Evolutionary conservation across 1,139 yeast species (phyloP), one percentile per base, ranked within the genome.

Genomic region (Lodderomyces pseudojiufengensis): DNA sequence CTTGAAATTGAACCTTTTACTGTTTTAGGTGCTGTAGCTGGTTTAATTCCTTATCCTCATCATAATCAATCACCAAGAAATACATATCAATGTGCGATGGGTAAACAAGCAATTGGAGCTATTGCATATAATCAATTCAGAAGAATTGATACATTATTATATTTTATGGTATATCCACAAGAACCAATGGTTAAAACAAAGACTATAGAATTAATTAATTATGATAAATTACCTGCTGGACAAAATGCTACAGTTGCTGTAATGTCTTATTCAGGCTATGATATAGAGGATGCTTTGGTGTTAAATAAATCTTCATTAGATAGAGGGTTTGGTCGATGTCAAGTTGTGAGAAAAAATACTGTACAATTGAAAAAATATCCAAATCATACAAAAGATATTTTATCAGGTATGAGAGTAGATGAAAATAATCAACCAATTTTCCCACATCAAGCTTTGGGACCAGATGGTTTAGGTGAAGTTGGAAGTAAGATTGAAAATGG

Each of bases 41-140:
- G 98, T 30, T 74, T 92, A 50, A 92, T 92, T 74, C 99, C 99
- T n/a, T 92, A 92, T 54, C 99, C 99, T 24, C 98, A 92, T 59
- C 99, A 92, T 61, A 92, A 92, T 61, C 98, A 92, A 68, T 88
- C 97, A 4, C 98, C 98, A 33, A 83, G 98, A 76, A 92, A 92
- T 59, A 92, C 98, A 0, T 92, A 92, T 67, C 98, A 92, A 68
- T 92, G 97, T 76, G 98, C 98, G 59, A 92, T 92, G 98, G 98
- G 98, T 79, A 92, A 92, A 69, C 99, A 92, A 67, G 98, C 98
- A 15, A 92, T 92, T 61, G 99, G 99, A 48, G 97, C 97, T 7
- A 94, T 94, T 63, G 97, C 95, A 20, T 92, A 92, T 61, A 92
- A 92, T 61, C 98, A 92, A 63, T 85, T 92, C 65, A 78, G 88